Percentiles rank a stretch among this genome's conserved stretches.
These are phyloP conservation scores for Stevia rebaudiana DNA, from an alignment of 140 eudicot species.

Conservation along the genomic window DNA sequence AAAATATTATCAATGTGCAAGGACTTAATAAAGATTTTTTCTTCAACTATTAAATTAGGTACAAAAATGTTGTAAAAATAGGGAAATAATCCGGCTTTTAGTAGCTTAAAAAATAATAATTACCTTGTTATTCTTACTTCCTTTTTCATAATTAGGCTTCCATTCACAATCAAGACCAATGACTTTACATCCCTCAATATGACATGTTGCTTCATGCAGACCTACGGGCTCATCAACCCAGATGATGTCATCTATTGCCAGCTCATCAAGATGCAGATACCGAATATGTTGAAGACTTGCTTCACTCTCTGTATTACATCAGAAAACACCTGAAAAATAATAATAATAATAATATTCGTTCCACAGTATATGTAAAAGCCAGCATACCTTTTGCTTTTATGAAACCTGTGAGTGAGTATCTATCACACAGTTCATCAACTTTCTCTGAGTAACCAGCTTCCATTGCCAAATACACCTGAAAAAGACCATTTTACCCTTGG, in stretches of 20 bases:
- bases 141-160: slow-evolving; percentile 86
- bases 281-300: slow-evolving; percentile 37
- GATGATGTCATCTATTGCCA: slow-evolving; percentile 61
- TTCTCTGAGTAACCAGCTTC: slow-evolving; percentile 94
- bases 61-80: not conserved
- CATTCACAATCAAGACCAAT: slow-evolving; percentile 99
- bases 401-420: slow-evolving; percentile 70
- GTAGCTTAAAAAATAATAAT: not conserved
- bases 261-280: slow-evolving; percentile 60
- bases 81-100: not conserved
- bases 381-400: slow-evolving; percentile 48
- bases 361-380: slow-evolving; percentile 1
- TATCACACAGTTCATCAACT: slow-evolving; percentile 84
- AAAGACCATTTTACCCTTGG: not conserved
- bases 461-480: slow-evolving; percentile 94
- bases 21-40: not conserved
- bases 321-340: slow-evolving; percentile 1
- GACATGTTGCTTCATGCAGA: slow-evolving; percentile 58
- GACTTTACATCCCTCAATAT: slow-evolving; percentile 72
- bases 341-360: not conserved
- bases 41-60: not conserved
- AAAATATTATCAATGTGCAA: too few relatives aligned
- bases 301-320: slow-evolving; percentile 49
- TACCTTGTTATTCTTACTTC: slow-evolving; percentile 71
- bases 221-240: slow-evolving; percentile 80